Base-by-base conservation (phyloP, 805 yeast genomes). In the Kuraishia molischiana region DNA sequence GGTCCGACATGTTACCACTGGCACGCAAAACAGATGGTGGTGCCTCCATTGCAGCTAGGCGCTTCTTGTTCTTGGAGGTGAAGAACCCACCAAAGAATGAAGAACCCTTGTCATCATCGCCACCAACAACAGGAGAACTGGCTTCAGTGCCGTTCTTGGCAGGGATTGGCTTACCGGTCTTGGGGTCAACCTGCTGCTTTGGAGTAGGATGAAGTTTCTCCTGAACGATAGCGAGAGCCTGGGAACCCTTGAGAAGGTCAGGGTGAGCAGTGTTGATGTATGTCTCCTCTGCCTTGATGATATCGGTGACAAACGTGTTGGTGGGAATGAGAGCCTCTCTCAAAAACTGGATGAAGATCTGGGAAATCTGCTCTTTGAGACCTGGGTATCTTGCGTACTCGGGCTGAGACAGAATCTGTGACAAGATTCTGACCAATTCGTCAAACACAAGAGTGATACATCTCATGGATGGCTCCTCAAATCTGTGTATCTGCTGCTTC, bases 231-330 rank as follows among this genome's bases (percentile, higher is more conserved):
- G 84, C 78, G 92, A 90, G 82, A 4, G 97, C 97, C 53, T 83
- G 89, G 24, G 95, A 81, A 34, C 98, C 98, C 58, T 85, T 89
- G 50, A 92, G 71, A 53, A 92, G 75, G 58, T 92, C 97, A 3
- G 97, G 97, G 56, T 92, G 98, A 2, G 95, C 97, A 4, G 98
- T 92, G 62, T 92, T 92, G 49, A 92, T 87, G 60, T 92, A 92
- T 3, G 95, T 81, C 53, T 89, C 90, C 62, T 92, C 98, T 42
- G 95, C 68, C 41, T 61, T 66, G 48, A 92, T 86, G 41, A 92
- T 71, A 58, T 92, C 97, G 24, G 68, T 60, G 30, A 89, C 95
- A 52, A 92, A 85, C 38, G 72, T 72, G 55, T 81, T 86, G 18
- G 98, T 86, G 43, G 98, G 97, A 17, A 76, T 57, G 46, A 85